Conservation (phyloP, 2,329 filamentous ascomycete genomes). For the Exophiala mesophila region DNA sequence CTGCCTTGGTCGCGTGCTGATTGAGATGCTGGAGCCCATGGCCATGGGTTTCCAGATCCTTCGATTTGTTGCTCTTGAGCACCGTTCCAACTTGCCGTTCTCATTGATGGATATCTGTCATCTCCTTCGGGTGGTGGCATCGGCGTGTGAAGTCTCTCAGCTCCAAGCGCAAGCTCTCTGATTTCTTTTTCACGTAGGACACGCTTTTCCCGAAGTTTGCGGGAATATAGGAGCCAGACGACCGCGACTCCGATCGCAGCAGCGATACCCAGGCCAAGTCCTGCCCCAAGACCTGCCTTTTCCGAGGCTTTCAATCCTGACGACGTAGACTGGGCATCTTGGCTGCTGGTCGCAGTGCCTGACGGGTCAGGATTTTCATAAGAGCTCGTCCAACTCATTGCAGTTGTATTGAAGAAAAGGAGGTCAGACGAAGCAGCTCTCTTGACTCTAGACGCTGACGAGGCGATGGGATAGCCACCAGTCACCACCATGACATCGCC, state of each 20-base stretch:
- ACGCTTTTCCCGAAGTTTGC: slow-evolving; percentile 40
- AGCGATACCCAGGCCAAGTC: slow-evolving; percentile 59
- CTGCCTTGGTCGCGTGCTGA: slow-evolving; percentile 12
- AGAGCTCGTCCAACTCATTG: slow-evolving; percentile 52
- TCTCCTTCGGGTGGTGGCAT: slow-evolving; percentile 16
- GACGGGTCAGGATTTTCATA: slow-evolving; percentile 48
- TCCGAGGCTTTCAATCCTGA: slow-evolving; percentile 31
- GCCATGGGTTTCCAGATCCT: slow-evolving; percentile 25
- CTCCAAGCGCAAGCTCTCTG: slow-evolving; percentile 47
- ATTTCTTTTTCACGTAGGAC: slow-evolving; percentile 51
- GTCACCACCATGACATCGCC: slow-evolving; percentile 58
- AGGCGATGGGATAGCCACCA: slow-evolving; percentile 53
- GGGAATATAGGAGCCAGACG: slow-evolving; percentile 47
- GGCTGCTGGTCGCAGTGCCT: slow-evolving; percentile 28
- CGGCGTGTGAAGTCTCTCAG: slow-evolving; percentile 45
- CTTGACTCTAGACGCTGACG: slow-evolving; percentile 32
- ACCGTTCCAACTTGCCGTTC: slow-evolving; percentile 24
- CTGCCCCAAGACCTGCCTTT: slow-evolving; percentile 59
- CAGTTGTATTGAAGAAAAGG: slow-evolving; percentile 57
- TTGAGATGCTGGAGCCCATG: slow-evolving; percentile 28
- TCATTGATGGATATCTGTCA: slow-evolving; percentile 10
- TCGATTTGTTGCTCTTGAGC: slow-evolving; percentile 24
- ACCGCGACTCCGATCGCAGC: slow-evolving; percentile 46
- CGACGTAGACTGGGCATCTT: slow-evolving; percentile 13
- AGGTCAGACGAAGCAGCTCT: slow-evolving; percentile 38